Evolutionary conservation across 2,329 filamentous ascomycete genomes (phyloP).

Genomic region (Venturia asperata): DNA sequence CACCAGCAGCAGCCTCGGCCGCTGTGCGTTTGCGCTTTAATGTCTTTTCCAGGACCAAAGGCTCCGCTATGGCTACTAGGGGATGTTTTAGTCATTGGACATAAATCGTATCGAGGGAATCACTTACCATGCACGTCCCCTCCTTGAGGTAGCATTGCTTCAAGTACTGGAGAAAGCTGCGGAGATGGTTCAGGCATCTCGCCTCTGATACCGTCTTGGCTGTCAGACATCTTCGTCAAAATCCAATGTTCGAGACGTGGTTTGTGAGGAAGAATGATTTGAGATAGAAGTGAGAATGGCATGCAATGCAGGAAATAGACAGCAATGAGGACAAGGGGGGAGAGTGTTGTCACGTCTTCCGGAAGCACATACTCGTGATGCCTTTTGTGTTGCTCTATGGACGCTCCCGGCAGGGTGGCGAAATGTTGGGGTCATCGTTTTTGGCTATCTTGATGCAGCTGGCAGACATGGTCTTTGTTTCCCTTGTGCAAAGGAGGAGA

Average conservation of each 20-base stretch:
- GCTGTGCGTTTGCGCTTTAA: not conserved
- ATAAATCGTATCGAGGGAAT: too few species aligned
- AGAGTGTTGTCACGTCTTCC: not conserved
- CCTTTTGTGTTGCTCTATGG: not conserved
- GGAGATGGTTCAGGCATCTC: not conserved
- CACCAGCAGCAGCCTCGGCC: not conserved
- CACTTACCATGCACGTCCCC: not conserved
- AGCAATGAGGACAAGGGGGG: not conserved
- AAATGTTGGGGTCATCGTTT: not conserved
- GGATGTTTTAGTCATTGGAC: too few species aligned
- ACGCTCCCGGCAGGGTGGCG: not conserved
- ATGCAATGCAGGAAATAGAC: not conserved
- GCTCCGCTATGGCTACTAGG: not conserved
- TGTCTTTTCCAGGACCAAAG: not conserved
- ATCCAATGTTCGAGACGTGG: not conserved
- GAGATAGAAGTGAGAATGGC: too few species aligned
- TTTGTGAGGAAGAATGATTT: not conserved
- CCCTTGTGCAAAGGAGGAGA: too few species aligned
- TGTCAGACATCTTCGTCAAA: not conserved
- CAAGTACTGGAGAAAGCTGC: not conserved
- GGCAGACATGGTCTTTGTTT: not conserved
- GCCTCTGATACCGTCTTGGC: not conserved
- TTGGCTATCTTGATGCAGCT: not conserved
- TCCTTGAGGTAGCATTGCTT: not conserved
- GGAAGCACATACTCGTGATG: not conserved